Evolutionary conservation across 805 yeast species (phyloP).

Genomic region (Jamesozyma spencerorum): DNA sequence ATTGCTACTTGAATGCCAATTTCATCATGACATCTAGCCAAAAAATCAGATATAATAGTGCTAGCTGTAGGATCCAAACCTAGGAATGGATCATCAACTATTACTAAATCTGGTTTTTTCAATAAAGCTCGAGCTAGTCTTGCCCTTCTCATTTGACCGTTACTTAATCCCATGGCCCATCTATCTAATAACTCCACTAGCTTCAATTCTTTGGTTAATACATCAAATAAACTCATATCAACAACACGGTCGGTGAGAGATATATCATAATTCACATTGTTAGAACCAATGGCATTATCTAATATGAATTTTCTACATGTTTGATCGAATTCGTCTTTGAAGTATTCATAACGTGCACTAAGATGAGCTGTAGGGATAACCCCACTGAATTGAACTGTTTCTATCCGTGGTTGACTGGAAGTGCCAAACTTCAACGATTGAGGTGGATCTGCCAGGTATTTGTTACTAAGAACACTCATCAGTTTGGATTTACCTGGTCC

Average conservation of each 20-base stretch:
- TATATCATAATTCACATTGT: conserved; percentile 34
- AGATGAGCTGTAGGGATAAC: conserved; percentile 54
- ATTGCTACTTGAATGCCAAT: conserved; percentile 42
- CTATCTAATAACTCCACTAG: conserved; percentile 50
- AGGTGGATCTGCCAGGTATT: conserved; percentile 24
- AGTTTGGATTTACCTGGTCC: conserved; percentile 26
- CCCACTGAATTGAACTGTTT: conserved; percentile 39
- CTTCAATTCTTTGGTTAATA: conserved; percentile 41
- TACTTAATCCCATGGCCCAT: conserved; percentile 82
- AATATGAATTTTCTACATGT: conserved; percentile 54
- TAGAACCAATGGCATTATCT: conserved; percentile 37
- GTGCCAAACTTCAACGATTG: conserved; percentile 13
- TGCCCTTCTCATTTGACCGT: conserved; percentile 90
- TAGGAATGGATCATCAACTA: conserved; percentile 86
- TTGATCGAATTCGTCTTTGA: conserved; percentile 75
- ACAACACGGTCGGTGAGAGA: conserved; percentile 19
- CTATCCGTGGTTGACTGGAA: conserved; percentile 7
- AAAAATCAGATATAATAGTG: conserved; percentile 40
- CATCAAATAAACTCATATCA: conserved; percentile 32
- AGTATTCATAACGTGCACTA: conserved; percentile 83
- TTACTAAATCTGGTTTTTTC: conserved; percentile 50
- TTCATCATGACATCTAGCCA: conserved; percentile 11
- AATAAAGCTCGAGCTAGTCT: conserved; percentile 70
- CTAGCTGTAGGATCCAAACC: conserved; percentile 81
- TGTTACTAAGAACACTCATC: conserved; percentile 20